Evolutionary conservation across 345 rosid species (phyloP).

Genomic region (Cardiospermum halicacabum): DNA sequence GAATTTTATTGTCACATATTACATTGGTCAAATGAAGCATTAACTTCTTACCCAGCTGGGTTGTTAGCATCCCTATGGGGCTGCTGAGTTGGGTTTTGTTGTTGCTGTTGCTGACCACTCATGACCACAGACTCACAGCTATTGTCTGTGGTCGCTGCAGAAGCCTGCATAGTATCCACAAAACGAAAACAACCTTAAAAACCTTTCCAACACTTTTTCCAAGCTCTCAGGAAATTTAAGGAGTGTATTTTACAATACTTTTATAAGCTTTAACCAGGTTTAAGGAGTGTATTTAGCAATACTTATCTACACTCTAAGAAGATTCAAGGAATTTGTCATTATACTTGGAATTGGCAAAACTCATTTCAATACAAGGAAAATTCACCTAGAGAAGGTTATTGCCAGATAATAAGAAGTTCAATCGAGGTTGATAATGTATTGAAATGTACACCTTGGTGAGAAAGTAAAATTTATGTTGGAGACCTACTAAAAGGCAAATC

Average conservation of each 20-base stretch:
- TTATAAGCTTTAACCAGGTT: too few species aligned
- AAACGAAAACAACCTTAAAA: not conserved
- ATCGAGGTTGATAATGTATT: not conserved
- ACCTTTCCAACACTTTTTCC: not conserved
- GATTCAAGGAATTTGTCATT: not conserved
- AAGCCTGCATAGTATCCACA: constrained; percentile 40
- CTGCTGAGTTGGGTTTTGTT: constrained; percentile 94
- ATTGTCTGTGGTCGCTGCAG: constrained; percentile 97
- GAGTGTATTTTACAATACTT: too few species aligned
- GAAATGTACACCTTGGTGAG: not conserved
- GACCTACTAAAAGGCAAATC: not conserved
- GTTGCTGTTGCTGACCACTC: constrained; percentile 95
- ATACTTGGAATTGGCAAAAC: not conserved
- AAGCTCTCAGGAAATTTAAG: too few species aligned
- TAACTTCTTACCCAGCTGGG: constrained; percentile 86
- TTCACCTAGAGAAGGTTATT: not conserved
- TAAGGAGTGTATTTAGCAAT: too few species aligned
- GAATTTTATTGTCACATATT: not conserved
- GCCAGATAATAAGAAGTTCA: not conserved
- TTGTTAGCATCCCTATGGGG: constrained; percentile 89
- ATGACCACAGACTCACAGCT: constrained; percentile 99
- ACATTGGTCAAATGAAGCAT: not conserved
- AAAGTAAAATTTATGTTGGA: not conserved
- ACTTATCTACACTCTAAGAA: too few species aligned
- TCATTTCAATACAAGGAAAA: not conserved